These are phyloP conservation scores for Skeletonema potamos DNA, from an alignment of 108 stramenopile genomes.

Conservation along the genomic window DNA sequence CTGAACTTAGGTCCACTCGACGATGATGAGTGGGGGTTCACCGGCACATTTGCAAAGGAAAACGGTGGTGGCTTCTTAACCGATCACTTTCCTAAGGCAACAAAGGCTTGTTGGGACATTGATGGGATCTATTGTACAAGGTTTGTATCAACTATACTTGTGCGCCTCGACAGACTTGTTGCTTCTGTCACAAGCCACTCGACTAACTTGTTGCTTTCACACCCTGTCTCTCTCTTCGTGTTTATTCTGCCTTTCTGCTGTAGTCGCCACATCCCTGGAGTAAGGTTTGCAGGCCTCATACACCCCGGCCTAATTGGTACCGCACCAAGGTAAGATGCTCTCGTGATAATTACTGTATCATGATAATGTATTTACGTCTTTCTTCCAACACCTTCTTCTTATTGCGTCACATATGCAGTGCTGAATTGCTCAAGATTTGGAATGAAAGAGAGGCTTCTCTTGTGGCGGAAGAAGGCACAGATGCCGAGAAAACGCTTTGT, in stretches of 20 bases:
- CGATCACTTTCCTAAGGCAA: constrained; percentile 63
- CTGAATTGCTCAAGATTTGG: constrained; percentile 67
- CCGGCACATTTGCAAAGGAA: constrained; percentile 69
- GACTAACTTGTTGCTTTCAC: too few species aligned
- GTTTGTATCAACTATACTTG: not conserved
- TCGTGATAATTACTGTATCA: too few species aligned
- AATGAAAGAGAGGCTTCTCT: constrained; percentile 64
- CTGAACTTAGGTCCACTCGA: constrained; percentile 61
- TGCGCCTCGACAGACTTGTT: too few species aligned
- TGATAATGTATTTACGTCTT: not conserved
- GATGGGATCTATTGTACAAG: constrained; percentile 64
- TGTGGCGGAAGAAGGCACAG: constrained; percentile 57
- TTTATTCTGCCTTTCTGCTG: too few species aligned
- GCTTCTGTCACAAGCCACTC: too few species aligned
- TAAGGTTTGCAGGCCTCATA: constrained; percentile 54
- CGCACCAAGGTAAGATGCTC: constrained; percentile 34
- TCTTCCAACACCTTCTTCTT: not conserved
- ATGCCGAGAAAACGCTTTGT: constrained; percentile 56
- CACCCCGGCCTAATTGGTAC: constrained; percentile 74
- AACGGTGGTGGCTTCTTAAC: constrained; percentile 73
- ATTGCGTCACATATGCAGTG: not conserved
- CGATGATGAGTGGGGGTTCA: constrained; percentile 73
- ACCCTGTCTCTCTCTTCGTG: too few species aligned
- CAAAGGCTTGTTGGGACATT: constrained; percentile 70
- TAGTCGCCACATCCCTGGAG: constrained; percentile 55